A percentile compares a stretch with the other conserved stretches of the same genome.
These are phyloP conservation scores for Dothistroma pini DNA, from an alignment of 2,329 filamentous ascomycete species.

Conservation along the genomic window DNA sequence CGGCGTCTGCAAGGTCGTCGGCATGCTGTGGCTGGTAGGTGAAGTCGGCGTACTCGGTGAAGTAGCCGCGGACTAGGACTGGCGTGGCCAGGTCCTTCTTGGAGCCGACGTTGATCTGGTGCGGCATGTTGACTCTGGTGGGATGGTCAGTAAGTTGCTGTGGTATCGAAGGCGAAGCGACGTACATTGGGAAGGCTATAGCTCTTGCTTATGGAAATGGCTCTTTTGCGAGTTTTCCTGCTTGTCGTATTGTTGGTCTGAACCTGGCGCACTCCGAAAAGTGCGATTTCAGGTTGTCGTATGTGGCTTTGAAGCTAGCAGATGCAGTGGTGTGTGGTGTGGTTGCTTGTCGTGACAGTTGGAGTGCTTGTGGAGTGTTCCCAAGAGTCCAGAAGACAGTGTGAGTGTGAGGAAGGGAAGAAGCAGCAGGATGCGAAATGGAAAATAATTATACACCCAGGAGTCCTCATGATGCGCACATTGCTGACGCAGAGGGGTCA, in stretches of 20 bases:
- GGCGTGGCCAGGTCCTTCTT: not conserved
- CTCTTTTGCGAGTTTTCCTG: not conserved
- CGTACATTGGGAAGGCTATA: not conserved
- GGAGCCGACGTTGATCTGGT: not conserved
- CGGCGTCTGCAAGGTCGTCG: not conserved
- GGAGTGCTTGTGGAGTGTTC: not conserved
- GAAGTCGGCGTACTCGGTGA: not conserved
- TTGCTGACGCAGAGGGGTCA: not conserved
- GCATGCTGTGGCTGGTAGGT: not conserved
- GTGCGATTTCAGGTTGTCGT: not conserved
- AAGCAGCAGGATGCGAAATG: not conserved
- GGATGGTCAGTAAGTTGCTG: not conserved
- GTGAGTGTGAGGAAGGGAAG: not conserved
- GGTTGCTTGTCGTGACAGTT: slow-evolving; percentile 11
- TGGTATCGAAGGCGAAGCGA: not conserved
- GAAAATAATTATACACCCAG: not conserved
- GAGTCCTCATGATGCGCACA: not conserved
- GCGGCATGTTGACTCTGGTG: not conserved
- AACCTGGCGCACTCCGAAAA: not conserved
- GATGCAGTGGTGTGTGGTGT: not conserved
- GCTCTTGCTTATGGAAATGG: not conserved
- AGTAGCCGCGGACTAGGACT: not conserved
- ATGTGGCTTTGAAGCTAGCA: not conserved
- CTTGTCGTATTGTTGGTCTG: not conserved
- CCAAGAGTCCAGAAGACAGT: not conserved